Base-by-base conservation (phyloP, 176 grass and related monocot genomes). In the Oryza brachyantha region DNA sequence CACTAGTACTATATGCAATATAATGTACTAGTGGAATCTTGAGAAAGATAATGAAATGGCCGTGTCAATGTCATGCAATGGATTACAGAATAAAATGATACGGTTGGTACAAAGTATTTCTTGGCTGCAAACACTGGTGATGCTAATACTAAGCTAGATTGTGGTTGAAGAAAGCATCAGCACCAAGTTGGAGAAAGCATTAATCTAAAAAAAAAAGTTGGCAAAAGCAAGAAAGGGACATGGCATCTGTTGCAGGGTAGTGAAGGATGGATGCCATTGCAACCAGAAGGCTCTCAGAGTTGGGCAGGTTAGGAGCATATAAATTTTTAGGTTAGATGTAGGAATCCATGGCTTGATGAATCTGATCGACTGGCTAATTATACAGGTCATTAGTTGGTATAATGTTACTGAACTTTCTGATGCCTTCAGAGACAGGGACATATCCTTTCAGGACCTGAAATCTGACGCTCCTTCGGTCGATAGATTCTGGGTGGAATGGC, bases 101-200 rank as follows among this genome's bases (percentile, higher is more conserved):
- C 52, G 64, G 65, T 54, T 21, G 81, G 64, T 77, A 45, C 64
- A 16, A 50, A 66, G 54, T 64, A 71, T 32, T 42, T 38, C 21
- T 21, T 21, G 54, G 10, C 28, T 32, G 43, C 40, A 41, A 29
- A 48, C 60, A 31, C 24, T 36, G 40, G 61, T 28, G 73, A 31
- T 52, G 17, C 48, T n/a, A 52, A 5, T 52, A 45, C 11, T 13
- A 21, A 58, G 73, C 64, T 77, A 59, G 73, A 66, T 50, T 84
- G 66, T 54, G 66, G 83, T 52, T 64, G 41, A 68, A 78, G 59
- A 78, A 40, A 68, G 71, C 74, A 78, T 70, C 72, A 1, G 46
- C 14, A 26, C 3, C 22, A 52, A 13, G 64, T 77, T 27, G 82
- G 65, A 45, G 19, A 21, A 52, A 52, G 14, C 46, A 52, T 21